Evolutionary conservation across 805 yeast species (phyloP), one percentile per base, ranked within the genome.

Genomic region (Saccharomycopsis sp.): DNA sequence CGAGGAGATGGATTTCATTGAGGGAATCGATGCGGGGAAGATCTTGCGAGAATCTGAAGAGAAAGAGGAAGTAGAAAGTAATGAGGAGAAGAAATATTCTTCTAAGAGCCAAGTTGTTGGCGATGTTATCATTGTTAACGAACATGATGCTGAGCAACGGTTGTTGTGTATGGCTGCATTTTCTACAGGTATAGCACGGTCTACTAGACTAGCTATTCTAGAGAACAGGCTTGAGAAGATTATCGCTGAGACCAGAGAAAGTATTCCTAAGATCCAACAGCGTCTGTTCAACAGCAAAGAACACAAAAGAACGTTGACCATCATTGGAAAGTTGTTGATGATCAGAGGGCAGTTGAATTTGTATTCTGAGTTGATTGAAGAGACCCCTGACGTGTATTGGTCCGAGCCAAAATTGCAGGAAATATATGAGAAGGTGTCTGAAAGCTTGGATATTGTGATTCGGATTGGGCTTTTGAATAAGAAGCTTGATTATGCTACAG

Each of bases 321-420:
- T 85, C 3, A 89, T 94, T 0, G 97, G 97, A 0, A 76, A 84
- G 57, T 73, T 92, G 22, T 81, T 92, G 63, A 73, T 89, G 50
- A 74, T 92, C 14, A 75, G 97, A 60, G 97, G 96, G 0, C 86
- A 86, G 64, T 76, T 92, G 64, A 92, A 92, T 65, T 73, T 92
- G 35, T 90, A 92, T 70, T 87, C 93, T 8, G 97, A 91, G 66
- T 77, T 92, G 60, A 89, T 89, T 34, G 97, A 91, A 65, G 63
- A 61, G 24, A 89, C 96, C 0, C 97, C 97, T 0, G 97, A 92
- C 69, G 72, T 90, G 50, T 92, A 91, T 70, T 92, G 97, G 97
- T 81, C 89, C 52, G 97, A 91, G 67, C 96, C 97, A 0, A 82
- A 83, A 38, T 74, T 92, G 56, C 97, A 92, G 67, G 78, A 78